Evolutionary conservation across 768 basidiomycete genomes (phyloP), one percentile per base, ranked within the genome.

Genomic region (Lactarius hatsudake): DNA sequence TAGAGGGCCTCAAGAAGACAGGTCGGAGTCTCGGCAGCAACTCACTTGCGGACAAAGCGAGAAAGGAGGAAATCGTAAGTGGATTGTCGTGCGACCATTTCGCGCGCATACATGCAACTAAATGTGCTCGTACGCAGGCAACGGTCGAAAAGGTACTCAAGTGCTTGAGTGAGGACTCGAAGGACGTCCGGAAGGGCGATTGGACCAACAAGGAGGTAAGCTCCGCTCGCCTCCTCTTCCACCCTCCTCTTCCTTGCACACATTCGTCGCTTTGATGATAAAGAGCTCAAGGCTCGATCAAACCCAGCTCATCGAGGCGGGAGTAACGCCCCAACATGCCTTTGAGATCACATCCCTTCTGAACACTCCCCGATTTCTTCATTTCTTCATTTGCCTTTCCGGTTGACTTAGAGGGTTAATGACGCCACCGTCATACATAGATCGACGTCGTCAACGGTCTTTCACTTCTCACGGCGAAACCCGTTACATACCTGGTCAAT

Each of bases 401-500:
- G 20, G 42, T 32, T 55, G 40, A 23, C 13, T 26, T 26, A 34
- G 42, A 54, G 26, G 53, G n/a, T 51, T 45, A 30, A 68, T 18
- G 15, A 28, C 30, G 9, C 59, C 40, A 9, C 34, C n/a, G 26
- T 43, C 34, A 26, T 36, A 23, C 36, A 9, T 38, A 96, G 94
- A 88, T 96, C 70, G 94, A 96, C 70, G 87, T 93, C 64, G 88
- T 97, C 77, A 97, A 97, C 78, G 78, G 86, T 55, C 87, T 99
- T 65, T 85, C 88, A 72, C 88, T 99, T 30, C 84, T 99, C 63
- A 98, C 96, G 20, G 96, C 97, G 62, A 98, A 98, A 76, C 93
- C 96, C 40, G 93, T 98, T 68, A 97, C 91, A 60, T 99, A 99
- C 80, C 90, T 99, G 59, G 95, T 98, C 80, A 99, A 99, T 79